Base-by-base conservation (phyloP, 805 yeast genomes). In the Zygoascus tannicola region DNA sequence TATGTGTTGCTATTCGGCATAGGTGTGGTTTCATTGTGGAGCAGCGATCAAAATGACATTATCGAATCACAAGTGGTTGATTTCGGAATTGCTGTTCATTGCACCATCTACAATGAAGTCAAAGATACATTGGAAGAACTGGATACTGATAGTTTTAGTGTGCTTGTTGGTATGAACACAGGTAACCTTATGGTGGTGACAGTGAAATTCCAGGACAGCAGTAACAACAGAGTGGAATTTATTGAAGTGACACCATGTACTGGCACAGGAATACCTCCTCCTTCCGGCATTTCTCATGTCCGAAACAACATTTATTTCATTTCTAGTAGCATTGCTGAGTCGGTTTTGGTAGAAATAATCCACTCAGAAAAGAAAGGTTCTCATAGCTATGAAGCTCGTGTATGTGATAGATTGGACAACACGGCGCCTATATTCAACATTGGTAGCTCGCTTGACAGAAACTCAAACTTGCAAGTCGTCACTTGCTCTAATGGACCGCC, bases 401-500 rank as follows among this genome's bases (percentile, higher is more conserved):
- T 37, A 15, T 23, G 21, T 4, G 40, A 37, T 19, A 22, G 15
- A 4, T 10, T 37, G 20, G 40, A 37, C 32, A 37, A 22, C 10
- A 8, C 22, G 3, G 21, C 23, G 14, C 40, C 40, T 3, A 16
- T 37, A n/a, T 14, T 21, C 4, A n/a, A 14, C 5, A 22, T 23
- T 22, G n/a, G 14, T 22, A 21, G 32, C 4, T 14, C 5, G 21
- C 14, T 37, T 3, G 40, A 37, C 18, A 15, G 22, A 3, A 23
- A 37, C 32, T 7, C 16, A 7, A 37, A 26, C 32, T 4, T 37
- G 3, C 19, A 26, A 21, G 23, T 37, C 22, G 22, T 23, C 19
- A 26, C 40, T 3, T 37, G 40, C 32, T 37, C 33, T 23, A 26
- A 26, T 3, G 40, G 40, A 22, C 40, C 22, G 15, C 40, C 40